Base-by-base conservation (phyloP, 148 eudicot species). In the Chenopodium suecicum region DNA sequence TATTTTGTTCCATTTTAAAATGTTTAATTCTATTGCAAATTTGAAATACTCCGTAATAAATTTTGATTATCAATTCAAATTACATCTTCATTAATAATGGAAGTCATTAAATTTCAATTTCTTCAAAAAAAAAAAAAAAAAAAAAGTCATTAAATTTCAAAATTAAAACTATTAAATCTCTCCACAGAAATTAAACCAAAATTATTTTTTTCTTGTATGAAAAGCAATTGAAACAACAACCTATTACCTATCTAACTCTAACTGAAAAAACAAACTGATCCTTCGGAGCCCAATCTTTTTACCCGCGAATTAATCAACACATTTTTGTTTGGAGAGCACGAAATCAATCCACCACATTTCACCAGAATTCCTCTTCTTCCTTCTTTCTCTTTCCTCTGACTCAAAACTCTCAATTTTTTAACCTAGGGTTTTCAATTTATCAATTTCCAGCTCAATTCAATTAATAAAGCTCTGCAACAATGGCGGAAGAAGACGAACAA, bases 261-360 rank as follows among this genome's bases (percentile, higher is more conserved):
- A 56, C 19, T 17, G 62, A 56, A 56, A 56, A 56, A 14, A 56
- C 62, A 56, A 56, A 56, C 22, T 56, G 62, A 14, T 16, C 62
- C 22, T 14, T 56, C 44, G 44, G 44, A 56, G 62, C 62, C 62
- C 62, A 56, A 13, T 19, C 54, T 13, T 5, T 56, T 56, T 25
- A 48, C 73, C 31, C 72, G 58, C 22, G 50, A 44, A 20, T 10
- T 23, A 10, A 34, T 41, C 13, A 7, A 5, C 3, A 3, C 29
- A 22, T 4, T 3, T 37, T 82, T 70, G 80, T 82, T 70, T 79
- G 82, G 79, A 44, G 27, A 75, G 72, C 86, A 79, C 86, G 82
- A 83, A 83, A 75, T n/a, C 60, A 70, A 56, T 12, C 69, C 17
- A 9, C 12, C 14, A 12, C 34, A 31, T 74, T 10, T 14, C 62